Base-by-base conservation (phyloP, 768 basidiomycete genomes). In the Russula compacta region DNA sequence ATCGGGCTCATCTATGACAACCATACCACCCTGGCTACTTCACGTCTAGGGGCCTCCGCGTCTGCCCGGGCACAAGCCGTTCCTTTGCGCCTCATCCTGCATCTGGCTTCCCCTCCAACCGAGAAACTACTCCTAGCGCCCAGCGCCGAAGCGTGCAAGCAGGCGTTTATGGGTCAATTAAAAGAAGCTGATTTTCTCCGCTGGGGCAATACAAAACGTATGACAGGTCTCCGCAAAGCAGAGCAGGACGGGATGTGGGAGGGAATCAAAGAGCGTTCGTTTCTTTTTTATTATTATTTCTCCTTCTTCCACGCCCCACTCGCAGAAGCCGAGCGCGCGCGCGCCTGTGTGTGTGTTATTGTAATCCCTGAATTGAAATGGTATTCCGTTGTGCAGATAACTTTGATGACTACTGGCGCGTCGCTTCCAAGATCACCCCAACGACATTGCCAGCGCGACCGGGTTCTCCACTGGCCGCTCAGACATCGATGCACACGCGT, bases 191-290 rank as follows among this genome's bases (percentile, higher is more conserved):
- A 99, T 71, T 98, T 97, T 70, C 85, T 97, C 50, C 81, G 95
- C 50, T 98, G 94, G 93, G 92, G 97, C 1, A 97, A 89, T 73
- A 95, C 92, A 19, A 92, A 92, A 70, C 83, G 93, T 39, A 92
- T 98, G 77, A 98, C 93, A 1, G 84, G 89, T 17, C 78, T 99
- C 38, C 76, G 93, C 56, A 92, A 94, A 72, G 84, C 81, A 29
- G 95, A 98, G 69, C 91, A 98, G 70, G 97, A 99, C 71, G 92
- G 87, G 0, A 83, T 98, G 58, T 99, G 97, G 97, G 93, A 97
- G 68, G 94, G 94, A 8, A 88, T 99, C 64, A 87, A 87, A 75
- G 88, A 92, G 68, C 92, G 95, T 98, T 70, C 75, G 93, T 76
- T 43, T 40, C 15, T 60, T 15, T 39, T 19, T 12, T 19, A 36